Evolutionary conservation across 2,329 filamentous ascomycete genomes (phyloP), one percentile per base, ranked within the genome.

Genomic region (Aureobasidium sp.): DNA sequence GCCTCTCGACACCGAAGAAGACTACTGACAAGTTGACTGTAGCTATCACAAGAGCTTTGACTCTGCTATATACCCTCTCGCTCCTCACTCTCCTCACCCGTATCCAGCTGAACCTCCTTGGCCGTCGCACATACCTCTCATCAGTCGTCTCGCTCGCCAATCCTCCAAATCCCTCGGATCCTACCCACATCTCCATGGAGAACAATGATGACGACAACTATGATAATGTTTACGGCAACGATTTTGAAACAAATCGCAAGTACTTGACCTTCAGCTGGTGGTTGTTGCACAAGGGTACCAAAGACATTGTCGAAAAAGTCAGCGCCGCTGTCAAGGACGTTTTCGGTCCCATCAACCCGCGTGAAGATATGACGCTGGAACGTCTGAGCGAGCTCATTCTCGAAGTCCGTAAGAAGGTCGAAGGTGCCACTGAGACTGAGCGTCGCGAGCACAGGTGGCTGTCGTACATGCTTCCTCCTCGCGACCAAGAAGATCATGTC

Each of bases 261-360:
- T 99, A 97, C 71, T 81, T 99, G 53, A 95, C 92, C 44, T 96
- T 97, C 73, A 96, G 91, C 76, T 99, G 94, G 94, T 99, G 93
- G 92, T 78, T 99, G 50, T 80, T 99, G 52, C 93, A 99, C 75
- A 85, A 85, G 66, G 94, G 94, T 47, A 97, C 91, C 86, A 85
- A 86, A 66, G 85, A 91, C 62, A 78, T 97, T 62, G 88, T 91
- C 82, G 80, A 85, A 62, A 88, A 87, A 66, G 92, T 99, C 52
- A 86, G 91, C 71, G 78, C 80, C n/a, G 91, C 91, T 4, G 94
- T 99, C 27, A 87, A 88, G 68, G 88, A 95, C 59, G 89, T 93
- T 27, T 97, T 97, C 74, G 90, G 91, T n/a, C 81, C 85, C 64
- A 79, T 97, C 54, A 96, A 91, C 72, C 92, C 92, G 1, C 85